Conservation (phyloP, 352 stramenopile genomes). For the Thraustotheca clavata region DNA sequence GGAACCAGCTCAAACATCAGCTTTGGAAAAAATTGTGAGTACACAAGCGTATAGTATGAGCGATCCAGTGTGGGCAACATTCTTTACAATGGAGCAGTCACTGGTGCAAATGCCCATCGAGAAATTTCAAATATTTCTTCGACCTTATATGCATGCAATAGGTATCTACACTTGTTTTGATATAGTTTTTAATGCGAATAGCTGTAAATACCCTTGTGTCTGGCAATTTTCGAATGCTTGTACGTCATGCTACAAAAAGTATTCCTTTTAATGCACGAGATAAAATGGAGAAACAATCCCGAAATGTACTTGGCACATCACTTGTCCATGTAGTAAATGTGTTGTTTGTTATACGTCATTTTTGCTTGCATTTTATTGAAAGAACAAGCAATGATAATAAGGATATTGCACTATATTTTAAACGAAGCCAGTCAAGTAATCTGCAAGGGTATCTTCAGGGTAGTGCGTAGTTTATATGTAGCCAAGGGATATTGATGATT, state of each 20-base stretch:
- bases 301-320: slow-evolving; percentile 31
- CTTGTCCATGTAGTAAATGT: slow-evolving; percentile 52
- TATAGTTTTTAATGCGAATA: slow-evolving; percentile 15
- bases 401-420: too few relatives aligned
- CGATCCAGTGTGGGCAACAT: slow-evolving; percentile 40
- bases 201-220: slow-evolving; percentile 56
- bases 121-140: slow-evolving; percentile 50
- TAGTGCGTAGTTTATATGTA: too few relatives aligned
- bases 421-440: too few relatives aligned
- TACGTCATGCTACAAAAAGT: slow-evolving; percentile 27
- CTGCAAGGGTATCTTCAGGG: too few relatives aligned
- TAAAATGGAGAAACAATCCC: neutral
- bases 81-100: slow-evolving; percentile 34
- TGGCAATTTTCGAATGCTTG: slow-evolving; percentile 68
- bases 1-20: slow-evolving; percentile 29
- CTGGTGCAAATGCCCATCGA: slow-evolving; percentile 46
- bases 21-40: slow-evolving; percentile 71
- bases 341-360: slow-evolving; percentile 64
- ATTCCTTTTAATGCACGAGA: neutral
- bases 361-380: slow-evolving; percentile 63
- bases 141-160: slow-evolving; percentile 50
- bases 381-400: too few relatives aligned
- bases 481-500: too few relatives aligned
- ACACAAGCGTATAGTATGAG: slow-evolving; percentile 36
- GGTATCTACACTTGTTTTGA: slow-evolving; percentile 36